Conservation (phyloP, 1,284 basidiomycete species). For the Sutorius eximius region DNA sequence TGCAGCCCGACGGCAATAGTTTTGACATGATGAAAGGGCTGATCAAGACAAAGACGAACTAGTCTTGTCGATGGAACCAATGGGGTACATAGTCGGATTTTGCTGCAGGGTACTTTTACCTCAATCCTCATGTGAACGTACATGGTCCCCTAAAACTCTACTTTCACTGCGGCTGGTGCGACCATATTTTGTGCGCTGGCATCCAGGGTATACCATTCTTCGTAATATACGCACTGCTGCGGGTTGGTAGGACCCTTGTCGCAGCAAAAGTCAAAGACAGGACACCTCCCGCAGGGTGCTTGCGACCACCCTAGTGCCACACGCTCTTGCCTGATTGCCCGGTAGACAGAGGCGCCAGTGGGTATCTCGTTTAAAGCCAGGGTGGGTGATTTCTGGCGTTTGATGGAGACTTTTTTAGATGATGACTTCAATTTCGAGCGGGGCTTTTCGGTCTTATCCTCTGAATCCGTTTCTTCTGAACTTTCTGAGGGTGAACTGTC, state of each 20-base stretch:
- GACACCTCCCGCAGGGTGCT: constrained; percentile 52
- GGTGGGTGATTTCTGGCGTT: constrained; percentile 22
- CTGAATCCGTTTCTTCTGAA: constrained; percentile 15
- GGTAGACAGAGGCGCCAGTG: constrained; percentile 41
- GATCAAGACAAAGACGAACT: constrained; percentile 63
- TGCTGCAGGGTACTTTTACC: neutral
- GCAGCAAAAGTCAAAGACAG: constrained; percentile 53
- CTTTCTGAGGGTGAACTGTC: constrained; percentile 14
- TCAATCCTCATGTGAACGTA: neutral
- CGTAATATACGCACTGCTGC: constrained; percentile 49
- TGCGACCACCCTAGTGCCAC: constrained; percentile 48
- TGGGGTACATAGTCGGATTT: constrained; percentile 1
- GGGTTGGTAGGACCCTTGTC: constrained; percentile 56
- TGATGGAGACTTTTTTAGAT: constrained; percentile 26
- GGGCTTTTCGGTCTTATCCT: constrained; percentile 14
- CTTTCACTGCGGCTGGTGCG: constrained; percentile 9
- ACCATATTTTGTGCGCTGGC: constrained; percentile 14
- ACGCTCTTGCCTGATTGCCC: constrained; percentile 46
- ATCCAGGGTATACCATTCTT: constrained; percentile 43
- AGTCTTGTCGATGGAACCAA: neutral
- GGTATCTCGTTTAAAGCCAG: constrained; percentile 20
- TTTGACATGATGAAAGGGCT: constrained; percentile 94
- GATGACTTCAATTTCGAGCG: constrained; percentile 19
- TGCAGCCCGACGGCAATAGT: constrained; percentile 95
- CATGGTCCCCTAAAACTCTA: constrained; percentile 24